These are phyloP conservation scores for Camellia japonica DNA, from an alignment of 148 eudicot genomes.

Conservation along the genomic window DNA sequence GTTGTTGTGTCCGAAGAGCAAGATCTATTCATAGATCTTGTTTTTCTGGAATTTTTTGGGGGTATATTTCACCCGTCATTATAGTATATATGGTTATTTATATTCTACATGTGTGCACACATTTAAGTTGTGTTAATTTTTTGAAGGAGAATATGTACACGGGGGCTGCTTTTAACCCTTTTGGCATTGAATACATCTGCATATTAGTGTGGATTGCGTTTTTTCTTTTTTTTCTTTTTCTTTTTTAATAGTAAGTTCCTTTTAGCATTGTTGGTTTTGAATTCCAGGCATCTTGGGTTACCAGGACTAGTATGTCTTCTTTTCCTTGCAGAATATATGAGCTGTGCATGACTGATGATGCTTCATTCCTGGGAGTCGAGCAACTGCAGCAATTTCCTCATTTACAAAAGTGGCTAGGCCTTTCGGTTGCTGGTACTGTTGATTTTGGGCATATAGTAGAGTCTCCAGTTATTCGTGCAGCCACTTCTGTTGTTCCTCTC, in stretches of 20 bases:
- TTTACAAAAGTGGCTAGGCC: conserved; percentile 88
- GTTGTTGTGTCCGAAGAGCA: background rate
- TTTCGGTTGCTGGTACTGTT: conserved; percentile 72
- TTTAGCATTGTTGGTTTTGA: background rate
- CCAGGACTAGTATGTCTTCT: conserved; percentile 5
- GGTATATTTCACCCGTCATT: background rate
- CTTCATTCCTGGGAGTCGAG: conserved; percentile 70
- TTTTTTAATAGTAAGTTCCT: background rate
- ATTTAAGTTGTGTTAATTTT: background rate
- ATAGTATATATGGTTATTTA: background rate
- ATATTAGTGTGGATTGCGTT: background rate
- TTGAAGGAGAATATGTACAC: background rate
- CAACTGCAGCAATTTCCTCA: conserved; percentile 87
- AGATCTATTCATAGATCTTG: conserved; percentile 5
- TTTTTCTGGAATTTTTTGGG: background rate
- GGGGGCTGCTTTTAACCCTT: background rate
- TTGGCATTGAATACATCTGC: background rate
- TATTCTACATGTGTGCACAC: background rate
- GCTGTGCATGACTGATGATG: conserved; percentile 56
- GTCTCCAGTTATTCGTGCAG: conserved; percentile 75
- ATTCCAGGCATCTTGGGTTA: background rate
- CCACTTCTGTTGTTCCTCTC: conserved; percentile 86
- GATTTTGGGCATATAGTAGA: conserved; percentile 97
- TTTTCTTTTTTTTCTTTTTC: background rate
- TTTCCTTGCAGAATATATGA: conserved; percentile 67